Conservation (phyloP, 768 basidiomycete species). For the Amanita jacksonii region DNA sequence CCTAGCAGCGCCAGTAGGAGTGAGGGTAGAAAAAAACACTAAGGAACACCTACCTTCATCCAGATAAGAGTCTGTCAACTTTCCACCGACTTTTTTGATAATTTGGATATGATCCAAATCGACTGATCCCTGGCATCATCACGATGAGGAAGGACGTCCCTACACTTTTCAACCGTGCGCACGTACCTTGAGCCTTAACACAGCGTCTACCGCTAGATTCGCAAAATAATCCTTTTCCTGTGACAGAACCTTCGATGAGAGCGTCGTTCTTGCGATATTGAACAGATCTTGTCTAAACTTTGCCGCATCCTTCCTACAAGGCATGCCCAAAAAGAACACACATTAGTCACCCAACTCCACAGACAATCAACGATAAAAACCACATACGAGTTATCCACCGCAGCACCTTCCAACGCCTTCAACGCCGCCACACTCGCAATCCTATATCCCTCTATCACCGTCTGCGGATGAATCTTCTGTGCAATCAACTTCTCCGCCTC, state of each 20-base stretch:
- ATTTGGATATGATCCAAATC: slow-evolving; percentile 98
- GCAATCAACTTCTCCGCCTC: slow-evolving; percentile 94
- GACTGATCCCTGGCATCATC: slow-evolving; percentile 92
- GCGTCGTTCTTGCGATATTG: slow-evolving; percentile 93
- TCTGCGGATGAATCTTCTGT: slow-evolving; percentile 94
- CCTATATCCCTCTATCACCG: slow-evolving; percentile 93
- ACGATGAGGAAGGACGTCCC: too few species aligned
- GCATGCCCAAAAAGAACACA: not conserved
- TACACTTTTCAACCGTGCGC: too few species aligned
- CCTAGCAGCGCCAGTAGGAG: slow-evolving; percentile 32
- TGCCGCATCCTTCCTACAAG: slow-evolving; percentile 30
- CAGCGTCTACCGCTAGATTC: slow-evolving; percentile 95
- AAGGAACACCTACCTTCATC: slow-evolving; percentile 63
- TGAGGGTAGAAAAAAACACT: not conserved
- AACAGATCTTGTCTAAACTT: slow-evolving; percentile 85
- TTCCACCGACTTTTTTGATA: slow-evolving; percentile 99
- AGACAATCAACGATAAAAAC: not conserved
- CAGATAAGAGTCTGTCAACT: slow-evolving; percentile 95
- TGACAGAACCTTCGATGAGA: slow-evolving; percentile 91
- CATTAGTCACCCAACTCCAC: not conserved
- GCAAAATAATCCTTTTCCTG: slow-evolving; percentile 99
- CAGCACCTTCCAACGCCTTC: slow-evolving; percentile 72
- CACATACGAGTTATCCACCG: slow-evolving; percentile 76
- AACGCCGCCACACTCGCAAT: slow-evolving; percentile 84
- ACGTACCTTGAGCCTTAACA: slow-evolving; percentile 75